Evolutionary conservation across 306 rosid genomes (phyloP).

Genomic region (Herpetospermum pedunculosum): DNA sequence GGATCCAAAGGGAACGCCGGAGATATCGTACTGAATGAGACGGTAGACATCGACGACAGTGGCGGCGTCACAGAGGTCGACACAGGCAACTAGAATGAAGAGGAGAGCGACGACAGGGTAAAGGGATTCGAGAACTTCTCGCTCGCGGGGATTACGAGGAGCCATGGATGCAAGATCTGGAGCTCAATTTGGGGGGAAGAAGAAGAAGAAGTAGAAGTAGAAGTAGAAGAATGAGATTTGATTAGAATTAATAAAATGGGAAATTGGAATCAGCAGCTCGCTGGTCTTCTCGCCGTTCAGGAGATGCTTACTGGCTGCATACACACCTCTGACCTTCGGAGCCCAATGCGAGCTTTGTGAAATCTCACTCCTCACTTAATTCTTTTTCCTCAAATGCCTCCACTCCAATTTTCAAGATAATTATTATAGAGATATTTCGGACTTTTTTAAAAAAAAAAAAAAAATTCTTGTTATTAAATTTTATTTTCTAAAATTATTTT

Average conservation of each 20-base stretch:
- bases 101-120: slow-evolving; percentile 67
- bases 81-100: slow-evolving; percentile 68
- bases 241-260: background rate
- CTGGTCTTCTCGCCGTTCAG: background rate
- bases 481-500: too few species aligned
- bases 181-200: background rate
- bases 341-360: background rate
- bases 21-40: slow-evolving; percentile 83
- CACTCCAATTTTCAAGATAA: too few species aligned
- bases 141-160: slow-evolving; percentile 30
- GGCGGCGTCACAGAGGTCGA: slow-evolving; percentile 92
- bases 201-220: background rate
- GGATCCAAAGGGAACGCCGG: slow-evolving; percentile 87
- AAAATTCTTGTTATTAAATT: too few species aligned
- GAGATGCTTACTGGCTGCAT: background rate
- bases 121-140: slow-evolving; percentile 49
- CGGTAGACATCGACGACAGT: slow-evolving; percentile 93
- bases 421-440: too few species aligned
- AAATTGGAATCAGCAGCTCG: background rate
- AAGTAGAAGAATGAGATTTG: background rate
- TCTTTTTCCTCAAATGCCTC: too few species aligned
- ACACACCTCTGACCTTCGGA: background rate
- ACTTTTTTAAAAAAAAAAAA: too few species aligned
- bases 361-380: too few species aligned
- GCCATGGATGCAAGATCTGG: slow-evolving; percentile 27